phyloP scores from a whole-genome alignment of 352 stramenopile species.

The Phytopythium aichiense region DNA sequence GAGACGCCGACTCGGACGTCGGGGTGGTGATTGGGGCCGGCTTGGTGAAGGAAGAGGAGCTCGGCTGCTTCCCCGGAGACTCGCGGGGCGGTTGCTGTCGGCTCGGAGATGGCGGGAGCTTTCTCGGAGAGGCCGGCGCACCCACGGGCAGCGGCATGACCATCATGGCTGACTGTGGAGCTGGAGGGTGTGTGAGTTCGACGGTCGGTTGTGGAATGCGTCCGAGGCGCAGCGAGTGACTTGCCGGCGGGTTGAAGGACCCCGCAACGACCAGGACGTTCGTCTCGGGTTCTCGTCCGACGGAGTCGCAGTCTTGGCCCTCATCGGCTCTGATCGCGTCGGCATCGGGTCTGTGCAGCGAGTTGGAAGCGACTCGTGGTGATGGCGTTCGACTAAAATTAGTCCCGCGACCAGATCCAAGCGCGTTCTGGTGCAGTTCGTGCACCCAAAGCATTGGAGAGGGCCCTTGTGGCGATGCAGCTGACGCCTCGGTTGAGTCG shows the following conservation, averaged over 20 bases:
- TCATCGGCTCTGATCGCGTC: background rate
- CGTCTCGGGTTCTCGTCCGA: background rate
- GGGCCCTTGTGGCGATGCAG: no score
- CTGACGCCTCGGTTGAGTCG: background rate
- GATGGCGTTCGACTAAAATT: no score
- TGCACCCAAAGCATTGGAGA: no score
- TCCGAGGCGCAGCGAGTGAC: background rate
- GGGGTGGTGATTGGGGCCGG: conserved; percentile 8
- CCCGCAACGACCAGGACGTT: background rate
- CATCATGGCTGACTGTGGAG: background rate
- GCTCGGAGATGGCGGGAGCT: conserved; percentile 38
- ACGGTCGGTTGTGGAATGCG: background rate
- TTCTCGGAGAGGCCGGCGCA: conserved; percentile 41
- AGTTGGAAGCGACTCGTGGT: no score
- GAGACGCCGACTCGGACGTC: background rate
- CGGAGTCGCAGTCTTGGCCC: background rate
- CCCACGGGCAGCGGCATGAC: conserved; percentile 7
- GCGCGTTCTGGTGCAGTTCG: no score
- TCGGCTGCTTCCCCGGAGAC: conserved; percentile 46
- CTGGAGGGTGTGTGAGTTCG: background rate
- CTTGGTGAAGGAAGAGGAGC: background rate
- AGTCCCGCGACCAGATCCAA: no score
- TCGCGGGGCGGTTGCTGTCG: conserved; percentile 4
- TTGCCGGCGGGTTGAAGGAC: background rate
- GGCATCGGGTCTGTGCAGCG: background rate